Evolutionary conservation across 2,329 filamentous ascomycete species (phyloP).

Genomic region (Xylaria multiplex): DNA sequence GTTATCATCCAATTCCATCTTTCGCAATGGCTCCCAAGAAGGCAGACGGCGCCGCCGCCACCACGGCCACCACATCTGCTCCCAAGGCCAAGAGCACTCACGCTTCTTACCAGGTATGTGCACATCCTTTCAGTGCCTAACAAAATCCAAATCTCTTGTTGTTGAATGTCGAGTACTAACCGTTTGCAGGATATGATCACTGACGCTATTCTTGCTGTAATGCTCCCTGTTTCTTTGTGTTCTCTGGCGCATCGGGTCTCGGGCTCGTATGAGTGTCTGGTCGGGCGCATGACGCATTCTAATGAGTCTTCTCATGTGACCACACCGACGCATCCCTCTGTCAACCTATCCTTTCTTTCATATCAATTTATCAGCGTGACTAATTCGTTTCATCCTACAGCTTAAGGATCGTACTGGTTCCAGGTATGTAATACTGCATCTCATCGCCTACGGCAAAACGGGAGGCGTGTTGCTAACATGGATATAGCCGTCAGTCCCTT

Average conservation of each 20-base stretch:
- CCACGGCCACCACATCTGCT: slow-evolving; percentile 43
- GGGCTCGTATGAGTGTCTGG: slow-evolving; percentile 30
- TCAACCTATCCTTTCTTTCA: neutral
- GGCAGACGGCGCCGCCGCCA: slow-evolving; percentile 52
- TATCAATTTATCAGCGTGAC: neutral
- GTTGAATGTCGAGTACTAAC: slow-evolving; percentile 50
- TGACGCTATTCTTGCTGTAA: slow-evolving; percentile 70
- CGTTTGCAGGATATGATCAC: slow-evolving; percentile 68
- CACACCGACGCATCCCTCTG: slow-evolving; percentile 12
- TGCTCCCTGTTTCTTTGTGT: slow-evolving; percentile 50
- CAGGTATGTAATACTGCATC: slow-evolving; percentile 50
- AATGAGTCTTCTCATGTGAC: slow-evolving; percentile 7
- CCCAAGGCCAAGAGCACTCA: slow-evolving; percentile 64
- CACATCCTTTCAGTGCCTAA: slow-evolving; percentile 16
- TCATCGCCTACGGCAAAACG: neutral
- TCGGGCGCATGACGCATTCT: slow-evolving; percentile 37
- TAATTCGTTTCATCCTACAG: slow-evolving; percentile 50
- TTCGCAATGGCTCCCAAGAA: slow-evolving; percentile 70
- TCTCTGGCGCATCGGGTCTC: slow-evolving; percentile 52
- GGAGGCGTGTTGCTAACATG: slow-evolving; percentile 47
- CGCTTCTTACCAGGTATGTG: slow-evolving; percentile 68
- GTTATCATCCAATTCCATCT: slow-evolving; percentile 35
- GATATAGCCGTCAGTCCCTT: slow-evolving; percentile 63
- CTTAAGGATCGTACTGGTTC: slow-evolving; percentile 72
- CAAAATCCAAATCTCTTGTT: slow-evolving; percentile 33